Evolutionary conservation across 2,329 filamentous ascomycete genomes (phyloP).

Genomic region (Sporothrix variecibatus): DNA sequence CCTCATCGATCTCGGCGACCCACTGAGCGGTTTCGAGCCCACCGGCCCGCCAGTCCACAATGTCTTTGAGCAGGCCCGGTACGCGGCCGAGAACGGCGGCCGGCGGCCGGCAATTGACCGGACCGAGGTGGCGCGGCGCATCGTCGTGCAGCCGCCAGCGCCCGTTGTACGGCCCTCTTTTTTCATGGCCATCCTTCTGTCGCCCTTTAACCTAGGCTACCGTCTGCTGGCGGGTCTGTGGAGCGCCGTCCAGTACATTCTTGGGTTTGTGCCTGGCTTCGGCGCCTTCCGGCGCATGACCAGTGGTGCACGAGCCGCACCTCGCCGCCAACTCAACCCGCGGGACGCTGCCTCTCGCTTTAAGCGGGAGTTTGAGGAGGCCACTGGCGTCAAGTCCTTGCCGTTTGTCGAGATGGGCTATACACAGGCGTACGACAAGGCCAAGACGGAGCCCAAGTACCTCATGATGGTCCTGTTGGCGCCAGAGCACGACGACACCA

Average conservation of each 20-base stretch:
- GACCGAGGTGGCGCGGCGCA: constrained; percentile 74
- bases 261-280: constrained; percentile 75
- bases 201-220: constrained; percentile 79
- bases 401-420: constrained; percentile 87
- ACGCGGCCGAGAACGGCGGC: background rate
- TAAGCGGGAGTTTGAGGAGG: constrained; percentile 91
- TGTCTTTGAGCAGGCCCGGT: constrained; percentile 8
- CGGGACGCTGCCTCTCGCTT: constrained; percentile 87
- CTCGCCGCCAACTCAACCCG: constrained; percentile 72
- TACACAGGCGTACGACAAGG: constrained; percentile 84
- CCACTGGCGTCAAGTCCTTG: constrained; percentile 73
- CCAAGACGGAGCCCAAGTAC: constrained; percentile 89
- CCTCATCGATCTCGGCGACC: constrained; percentile 10
- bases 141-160: constrained; percentile 75
- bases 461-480: constrained; percentile 85
- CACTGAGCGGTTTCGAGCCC: constrained; percentile 32
- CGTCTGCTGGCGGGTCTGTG: constrained; percentile 68
- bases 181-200: constrained; percentile 74
- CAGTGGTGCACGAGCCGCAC: constrained; percentile 49
- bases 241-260: constrained; percentile 72
- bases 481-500: constrained; percentile 91
- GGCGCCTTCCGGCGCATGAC: constrained; percentile 51
- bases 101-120: constrained; percentile 33
- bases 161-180: constrained; percentile 68
- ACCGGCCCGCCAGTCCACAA: constrained; percentile 25